Evolutionary conservation across 177 flowering plant genomes (phyloP).

Genomic region (Vitis hybrid): DNA sequence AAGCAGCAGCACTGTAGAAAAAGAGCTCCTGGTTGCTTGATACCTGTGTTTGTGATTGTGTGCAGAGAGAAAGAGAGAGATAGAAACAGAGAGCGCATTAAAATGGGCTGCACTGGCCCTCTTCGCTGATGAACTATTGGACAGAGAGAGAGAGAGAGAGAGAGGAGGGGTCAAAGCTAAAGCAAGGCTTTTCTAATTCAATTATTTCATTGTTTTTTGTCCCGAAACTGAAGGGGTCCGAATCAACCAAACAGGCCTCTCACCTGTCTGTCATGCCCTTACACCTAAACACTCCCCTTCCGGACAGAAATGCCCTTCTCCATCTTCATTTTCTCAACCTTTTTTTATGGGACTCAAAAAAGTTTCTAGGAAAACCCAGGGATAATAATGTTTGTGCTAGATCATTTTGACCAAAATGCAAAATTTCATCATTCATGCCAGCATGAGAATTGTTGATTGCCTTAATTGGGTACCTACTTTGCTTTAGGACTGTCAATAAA

Average conservation of each 20-base stretch:
- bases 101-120: slow-evolving; percentile 8
- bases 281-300: not conserved
- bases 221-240: slow-evolving; percentile 24
- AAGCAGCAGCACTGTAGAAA: slow-evolving; percentile 3
- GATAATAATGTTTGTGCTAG: no score
- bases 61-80: slow-evolving; percentile 9
- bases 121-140: slow-evolving; percentile 13
- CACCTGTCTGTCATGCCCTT: slow-evolving; percentile 21
- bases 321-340: not conserved
- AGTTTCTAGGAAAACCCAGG: no score
- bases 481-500: not conserved
- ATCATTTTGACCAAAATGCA: no score
- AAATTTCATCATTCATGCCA: slow-evolving; percentile 1
- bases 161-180: slow-evolving; percentile 29
- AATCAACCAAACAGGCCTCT: slow-evolving; percentile 21
- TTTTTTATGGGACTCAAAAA: not conserved
- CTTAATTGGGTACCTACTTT: slow-evolving; percentile 3
- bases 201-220: slow-evolving; percentile 28
- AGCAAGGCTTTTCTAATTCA: slow-evolving; percentile 25
- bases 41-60: no score
- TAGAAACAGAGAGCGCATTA: not conserved
- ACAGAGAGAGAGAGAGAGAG: slow-evolving; percentile 20
- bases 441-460: slow-evolving; percentile 6
- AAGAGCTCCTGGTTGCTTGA: slow-evolving; percentile 1
- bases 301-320: not conserved